Conservation (phyloP, 1,284 basidiomycete genomes). For the Phellopilus nigrolimitatus region DNA sequence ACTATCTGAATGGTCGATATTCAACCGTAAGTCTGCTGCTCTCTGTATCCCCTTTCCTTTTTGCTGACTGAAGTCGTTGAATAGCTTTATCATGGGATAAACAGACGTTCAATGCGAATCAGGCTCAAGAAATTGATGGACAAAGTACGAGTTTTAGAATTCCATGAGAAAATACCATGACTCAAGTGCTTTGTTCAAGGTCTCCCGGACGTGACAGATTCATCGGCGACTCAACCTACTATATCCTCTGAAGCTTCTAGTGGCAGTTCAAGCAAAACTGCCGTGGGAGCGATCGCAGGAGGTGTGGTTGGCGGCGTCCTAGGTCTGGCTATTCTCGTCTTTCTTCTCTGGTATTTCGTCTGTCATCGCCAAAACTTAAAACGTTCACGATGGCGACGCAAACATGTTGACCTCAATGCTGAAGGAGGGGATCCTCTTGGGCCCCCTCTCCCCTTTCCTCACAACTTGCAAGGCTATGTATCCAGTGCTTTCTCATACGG, state of each 20-base stretch:
- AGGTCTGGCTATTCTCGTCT: neutral
- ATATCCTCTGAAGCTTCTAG: neutral
- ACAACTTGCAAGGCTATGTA: neutral
- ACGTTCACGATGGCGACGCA: neutral
- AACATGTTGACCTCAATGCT: constrained; percentile 6
- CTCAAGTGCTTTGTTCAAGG: constrained; percentile 8
- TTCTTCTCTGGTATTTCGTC: constrained; percentile 12
- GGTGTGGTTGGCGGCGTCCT: constrained; percentile 15
- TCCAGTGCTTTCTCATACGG: neutral
- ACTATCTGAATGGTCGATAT: constrained; percentile 15
- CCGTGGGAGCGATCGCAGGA: constrained; percentile 16
- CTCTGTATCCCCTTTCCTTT: neutral
- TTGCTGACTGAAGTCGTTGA: neutral
- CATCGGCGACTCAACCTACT: constrained; percentile 11
- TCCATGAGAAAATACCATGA: neutral
- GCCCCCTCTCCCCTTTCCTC: neutral
- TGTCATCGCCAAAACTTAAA: neutral
- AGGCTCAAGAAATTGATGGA: constrained; percentile 11
- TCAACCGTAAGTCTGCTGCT: constrained; percentile 14
- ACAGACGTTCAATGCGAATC: constrained; percentile 9
- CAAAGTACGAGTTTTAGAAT: constrained; percentile 10
- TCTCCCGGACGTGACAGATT: constrained; percentile 14
- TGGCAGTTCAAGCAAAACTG: constrained; percentile 1
- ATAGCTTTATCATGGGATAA: constrained; percentile 12
- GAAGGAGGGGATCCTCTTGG: neutral